phyloP scores from a whole-genome alignment of 495 filamentous ascomycete genomes.

The Xylaria palmicola region DNA sequence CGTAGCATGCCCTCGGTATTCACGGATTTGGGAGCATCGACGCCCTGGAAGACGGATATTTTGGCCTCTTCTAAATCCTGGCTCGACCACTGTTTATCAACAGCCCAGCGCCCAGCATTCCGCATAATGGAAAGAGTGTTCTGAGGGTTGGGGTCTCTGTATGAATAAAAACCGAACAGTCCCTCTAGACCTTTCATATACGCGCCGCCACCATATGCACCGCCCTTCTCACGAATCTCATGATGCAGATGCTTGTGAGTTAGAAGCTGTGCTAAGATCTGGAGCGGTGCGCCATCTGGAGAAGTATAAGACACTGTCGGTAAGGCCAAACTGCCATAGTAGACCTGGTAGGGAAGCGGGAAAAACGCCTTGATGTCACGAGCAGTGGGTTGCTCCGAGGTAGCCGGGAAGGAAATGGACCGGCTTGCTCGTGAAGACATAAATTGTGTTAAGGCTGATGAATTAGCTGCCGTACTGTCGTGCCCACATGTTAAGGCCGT shows the following conservation, averaged over 20 bases:
- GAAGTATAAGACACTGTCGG: slow-evolving; percentile 86
- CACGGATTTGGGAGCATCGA: slow-evolving; percentile 91
- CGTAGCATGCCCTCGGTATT: slow-evolving; percentile 80
- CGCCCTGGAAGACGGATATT: slow-evolving; percentile 87
- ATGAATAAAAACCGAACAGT: slow-evolving; percentile 90
- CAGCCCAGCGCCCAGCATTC: slow-evolving; percentile 79
- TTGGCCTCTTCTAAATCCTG: slow-evolving; percentile 95
- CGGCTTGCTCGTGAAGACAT: slow-evolving; percentile 56
- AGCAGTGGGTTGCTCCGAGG: slow-evolving; percentile 30
- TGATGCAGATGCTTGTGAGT: slow-evolving; percentile 97
- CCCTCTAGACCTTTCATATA: slow-evolving; percentile 77
- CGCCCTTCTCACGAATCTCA: slow-evolving; percentile 96
- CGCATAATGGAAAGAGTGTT: slow-evolving; percentile 85
- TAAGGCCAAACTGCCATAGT: slow-evolving; percentile 78
- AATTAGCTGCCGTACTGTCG: slow-evolving; percentile 67
- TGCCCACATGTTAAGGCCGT: slow-evolving; percentile 82
- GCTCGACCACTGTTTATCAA: slow-evolving; percentile 79
- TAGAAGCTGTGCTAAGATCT: slow-evolving; percentile 87
- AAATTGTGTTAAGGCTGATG: slow-evolving; percentile 70
- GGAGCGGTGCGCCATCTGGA: slow-evolving; percentile 69
- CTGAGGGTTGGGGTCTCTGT: slow-evolving; percentile 92
- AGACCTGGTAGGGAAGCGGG: slow-evolving; percentile 93
- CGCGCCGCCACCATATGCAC: slow-evolving; percentile 91
- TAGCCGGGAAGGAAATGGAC: slow-evolving; percentile 35
- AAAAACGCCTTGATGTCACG: slow-evolving; percentile 76